A percentile compares a stretch with the other conserved stretches of the same genome.
These are phyloP conservation scores for Spinacia oleracea DNA, from an alignment of 179 eudicot genomes.

Conservation along the genomic window DNA sequence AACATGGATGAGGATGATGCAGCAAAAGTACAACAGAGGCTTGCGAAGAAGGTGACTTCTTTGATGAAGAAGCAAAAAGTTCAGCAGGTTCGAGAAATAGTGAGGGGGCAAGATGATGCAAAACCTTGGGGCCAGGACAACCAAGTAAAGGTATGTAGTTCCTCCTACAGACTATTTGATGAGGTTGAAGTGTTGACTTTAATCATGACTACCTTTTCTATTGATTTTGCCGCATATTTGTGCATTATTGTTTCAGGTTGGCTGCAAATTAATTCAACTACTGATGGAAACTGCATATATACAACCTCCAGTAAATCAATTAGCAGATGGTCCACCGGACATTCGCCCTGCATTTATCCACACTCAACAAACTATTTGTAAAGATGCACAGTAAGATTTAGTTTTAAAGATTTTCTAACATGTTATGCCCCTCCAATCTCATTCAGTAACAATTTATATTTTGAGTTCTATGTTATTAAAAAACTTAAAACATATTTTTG, in stretches of 20 bases:
- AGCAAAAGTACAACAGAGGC: constrained; percentile 46
- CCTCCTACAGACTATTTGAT: not conserved
- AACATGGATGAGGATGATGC: constrained; percentile 34
- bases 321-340: constrained; percentile 67
- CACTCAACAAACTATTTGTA: constrained; percentile 46
- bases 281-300: constrained; percentile 79
- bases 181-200: not conserved
- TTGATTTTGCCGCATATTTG: not conserved
- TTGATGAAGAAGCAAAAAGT: constrained; percentile 83
- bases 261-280: constrained; percentile 75
- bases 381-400: constrained; percentile 40
- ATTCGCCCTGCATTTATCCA: constrained; percentile 93
- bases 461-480: too few species aligned
- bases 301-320: constrained; percentile 73
- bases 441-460: too few species aligned
- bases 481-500: too few species aligned
- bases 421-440: not conserved
- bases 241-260: constrained; percentile 55
- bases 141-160: constrained; percentile 70
- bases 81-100: constrained; percentile 50
- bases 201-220: not conserved
- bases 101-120: constrained; percentile 56
- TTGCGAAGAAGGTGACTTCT: constrained; percentile 54
- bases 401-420: not conserved
- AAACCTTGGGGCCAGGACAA: constrained; percentile 80